Conservation (phyloP, 73 alveolate genomes). For the Breviolum minutum region DNA sequence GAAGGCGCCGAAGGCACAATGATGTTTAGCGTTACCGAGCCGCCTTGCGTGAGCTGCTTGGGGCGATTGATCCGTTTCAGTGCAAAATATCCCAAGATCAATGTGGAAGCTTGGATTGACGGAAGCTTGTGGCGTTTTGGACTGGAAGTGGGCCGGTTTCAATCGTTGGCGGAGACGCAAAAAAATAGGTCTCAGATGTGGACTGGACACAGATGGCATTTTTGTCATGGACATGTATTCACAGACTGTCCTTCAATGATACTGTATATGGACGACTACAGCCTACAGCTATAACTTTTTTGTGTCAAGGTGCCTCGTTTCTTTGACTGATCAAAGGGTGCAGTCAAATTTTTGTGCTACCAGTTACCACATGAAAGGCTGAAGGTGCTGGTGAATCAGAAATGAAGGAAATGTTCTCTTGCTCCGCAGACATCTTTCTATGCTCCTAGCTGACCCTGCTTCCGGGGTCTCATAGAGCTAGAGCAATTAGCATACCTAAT, state of each 20-base stretch:
- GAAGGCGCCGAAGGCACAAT: neutral
- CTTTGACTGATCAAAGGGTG: too few relatives aligned
- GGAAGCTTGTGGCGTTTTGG: conserved; percentile 10
- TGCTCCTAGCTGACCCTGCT: conserved; percentile 18
- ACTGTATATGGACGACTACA: too few relatives aligned
- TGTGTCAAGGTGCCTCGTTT: too few relatives aligned
- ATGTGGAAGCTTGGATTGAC: neutral
- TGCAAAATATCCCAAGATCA: conserved; percentile 17
- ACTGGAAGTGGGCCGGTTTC: neutral
- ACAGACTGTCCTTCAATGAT: too few relatives aligned
- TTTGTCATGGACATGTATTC: neutral
- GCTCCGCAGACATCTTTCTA: neutral
- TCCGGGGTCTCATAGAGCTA: neutral
- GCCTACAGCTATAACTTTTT: too few relatives aligned
- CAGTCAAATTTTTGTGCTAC: too few relatives aligned
- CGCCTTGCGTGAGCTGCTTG: conserved; percentile 63
- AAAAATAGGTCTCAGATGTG: neutral
- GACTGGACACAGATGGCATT: neutral
- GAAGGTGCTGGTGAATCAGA: too few relatives aligned
- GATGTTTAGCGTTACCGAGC: conserved; percentile 29
- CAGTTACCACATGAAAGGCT: too few relatives aligned
- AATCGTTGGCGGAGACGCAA: neutral
- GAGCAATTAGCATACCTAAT: neutral
- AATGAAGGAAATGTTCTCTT: neutral
- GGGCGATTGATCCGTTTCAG: conserved; percentile 12